Evolutionary conservation across 2,329 filamentous ascomycete species (phyloP).

Genomic region (Ascochyta viciae-villosae): DNA sequence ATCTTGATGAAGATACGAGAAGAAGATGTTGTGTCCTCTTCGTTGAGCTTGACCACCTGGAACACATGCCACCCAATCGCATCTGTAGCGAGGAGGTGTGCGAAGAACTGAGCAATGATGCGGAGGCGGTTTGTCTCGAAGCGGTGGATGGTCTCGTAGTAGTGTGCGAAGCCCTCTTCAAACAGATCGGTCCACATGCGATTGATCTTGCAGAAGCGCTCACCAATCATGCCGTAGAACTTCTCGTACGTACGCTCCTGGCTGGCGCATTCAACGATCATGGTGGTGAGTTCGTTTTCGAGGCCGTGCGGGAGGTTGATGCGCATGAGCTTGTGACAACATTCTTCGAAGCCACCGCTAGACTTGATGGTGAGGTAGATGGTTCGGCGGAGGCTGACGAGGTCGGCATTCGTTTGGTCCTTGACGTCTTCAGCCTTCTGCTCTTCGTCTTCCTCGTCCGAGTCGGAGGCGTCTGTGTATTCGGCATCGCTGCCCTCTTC

Average conservation of each 20-base stretch:
- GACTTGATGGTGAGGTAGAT: constrained; percentile 99
- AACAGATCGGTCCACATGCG: constrained; percentile 93
- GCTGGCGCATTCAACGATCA: constrained; percentile 96
- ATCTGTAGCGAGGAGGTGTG: constrained; percentile 85
- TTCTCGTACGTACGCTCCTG: constrained; percentile 98
- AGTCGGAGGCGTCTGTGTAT: constrained; percentile 69
- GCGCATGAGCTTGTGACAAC: constrained; percentile 90
- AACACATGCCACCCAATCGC: constrained; percentile 93
- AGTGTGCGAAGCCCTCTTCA: constrained; percentile 86
- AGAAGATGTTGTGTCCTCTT: constrained; percentile 95
- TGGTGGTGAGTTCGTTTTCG: constrained; percentile 89
- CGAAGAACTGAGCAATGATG: constrained; percentile 95
- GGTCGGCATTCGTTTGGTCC: constrained; percentile 94
- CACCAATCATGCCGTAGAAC: constrained; percentile 93
- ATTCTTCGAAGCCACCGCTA: constrained; percentile 94
- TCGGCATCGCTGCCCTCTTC: constrained; percentile 71
- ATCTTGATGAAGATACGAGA: constrained; percentile 99
- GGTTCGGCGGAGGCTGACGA: constrained; percentile 89
- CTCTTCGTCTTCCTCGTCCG: constrained; percentile 77
- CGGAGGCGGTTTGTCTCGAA: constrained; percentile 95
- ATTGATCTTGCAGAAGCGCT: constrained; percentile 95
- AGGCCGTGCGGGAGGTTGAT: constrained; percentile 86
- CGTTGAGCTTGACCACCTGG: constrained; percentile 84
- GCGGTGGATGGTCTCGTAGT: constrained; percentile 97
- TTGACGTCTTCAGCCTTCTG: constrained; percentile 92